phyloP scores from a whole-genome alignment of 1,284 basidiomycete genomes.

The Vanrija humicola region DNA sequence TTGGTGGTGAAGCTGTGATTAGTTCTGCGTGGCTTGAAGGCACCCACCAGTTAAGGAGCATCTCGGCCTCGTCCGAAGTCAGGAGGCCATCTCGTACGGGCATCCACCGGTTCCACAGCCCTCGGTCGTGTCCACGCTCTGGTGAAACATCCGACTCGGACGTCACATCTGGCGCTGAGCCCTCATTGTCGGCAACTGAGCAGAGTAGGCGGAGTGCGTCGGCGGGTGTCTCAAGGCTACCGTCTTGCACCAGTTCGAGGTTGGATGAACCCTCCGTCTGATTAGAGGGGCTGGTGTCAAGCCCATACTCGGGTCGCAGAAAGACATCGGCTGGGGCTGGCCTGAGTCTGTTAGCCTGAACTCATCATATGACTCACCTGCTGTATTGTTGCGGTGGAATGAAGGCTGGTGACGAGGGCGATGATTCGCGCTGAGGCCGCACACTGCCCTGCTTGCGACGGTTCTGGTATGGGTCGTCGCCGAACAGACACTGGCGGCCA shows the following conservation, averaged over 20 bases:
- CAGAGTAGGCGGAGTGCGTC: slow-evolving; percentile 21
- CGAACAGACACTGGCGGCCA: slow-evolving; percentile 17
- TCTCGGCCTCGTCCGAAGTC: slow-evolving; percentile 15
- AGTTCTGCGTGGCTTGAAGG: not conserved
- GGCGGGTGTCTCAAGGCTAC: slow-evolving; percentile 20
- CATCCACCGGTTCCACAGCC: slow-evolving; percentile 19
- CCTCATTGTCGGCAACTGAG: slow-evolving; percentile 15
- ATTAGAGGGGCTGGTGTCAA: not conserved
- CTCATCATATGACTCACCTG: too few relatives aligned
- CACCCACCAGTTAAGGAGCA: slow-evolving; percentile 14
- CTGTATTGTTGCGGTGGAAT: too few relatives aligned
- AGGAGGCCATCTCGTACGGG: slow-evolving; percentile 22
- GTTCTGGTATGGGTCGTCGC: slow-evolving; percentile 1
- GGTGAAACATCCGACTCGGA: not conserved
- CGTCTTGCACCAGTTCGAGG: slow-evolving; percentile 15
- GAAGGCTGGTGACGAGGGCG: too few relatives aligned
- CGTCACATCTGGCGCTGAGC: not conserved
- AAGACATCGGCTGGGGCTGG: too few relatives aligned
- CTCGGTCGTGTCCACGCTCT: not conserved
- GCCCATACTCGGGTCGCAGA: not conserved
- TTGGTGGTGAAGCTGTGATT: slow-evolving; percentile 10
- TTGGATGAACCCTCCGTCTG: not conserved
- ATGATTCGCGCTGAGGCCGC: not conserved
- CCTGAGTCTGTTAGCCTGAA: too few relatives aligned
- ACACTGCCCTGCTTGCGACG: not conserved